phyloP scores from a whole-genome alignment of 331 rosid genomes.

The Malus hybrid region DNA sequence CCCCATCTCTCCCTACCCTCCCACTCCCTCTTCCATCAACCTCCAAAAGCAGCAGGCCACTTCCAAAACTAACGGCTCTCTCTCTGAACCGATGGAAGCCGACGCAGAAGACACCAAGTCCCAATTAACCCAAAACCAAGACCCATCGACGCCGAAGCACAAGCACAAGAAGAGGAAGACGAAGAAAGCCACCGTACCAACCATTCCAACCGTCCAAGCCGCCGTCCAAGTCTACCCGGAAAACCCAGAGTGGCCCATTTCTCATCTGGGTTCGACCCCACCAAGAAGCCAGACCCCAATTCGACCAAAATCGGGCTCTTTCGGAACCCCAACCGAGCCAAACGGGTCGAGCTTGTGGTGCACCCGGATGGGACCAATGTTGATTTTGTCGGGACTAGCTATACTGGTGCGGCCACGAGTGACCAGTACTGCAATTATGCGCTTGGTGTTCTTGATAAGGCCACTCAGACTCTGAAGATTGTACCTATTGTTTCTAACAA shows the following conservation, averaged over 20 bases:
- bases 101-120: constrained; percentile 35
- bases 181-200: constrained; percentile 1
- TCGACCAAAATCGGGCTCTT: constrained; percentile 34
- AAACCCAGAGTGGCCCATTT: constrained; percentile 60
- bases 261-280: constrained; percentile 70
- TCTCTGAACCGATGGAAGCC: constrained; percentile 31
- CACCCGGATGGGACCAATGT: constrained; percentile 46
- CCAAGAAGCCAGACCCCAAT: not conserved
- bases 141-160: not conserved
- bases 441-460: constrained; percentile 81
- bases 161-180: constrained; percentile 30
- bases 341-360: constrained; percentile 68
- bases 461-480: constrained; percentile 42
- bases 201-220: constrained; percentile 17
- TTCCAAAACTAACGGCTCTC: not conserved
- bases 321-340: constrained; percentile 33
- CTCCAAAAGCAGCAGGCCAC: not conserved
- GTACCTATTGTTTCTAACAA: constrained; percentile 59
- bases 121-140: not conserved
- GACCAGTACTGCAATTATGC: constrained; percentile 47
- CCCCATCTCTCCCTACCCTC: too few species aligned
- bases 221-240: constrained; percentile 38
- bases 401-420: constrained; percentile 65
- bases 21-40: too few species aligned
- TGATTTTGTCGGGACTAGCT: constrained; percentile 79